These are phyloP conservation scores for Stereocaulon alpinum DNA, from an alignment of 495 filamentous ascomycete genomes.

Conservation along the genomic window DNA sequence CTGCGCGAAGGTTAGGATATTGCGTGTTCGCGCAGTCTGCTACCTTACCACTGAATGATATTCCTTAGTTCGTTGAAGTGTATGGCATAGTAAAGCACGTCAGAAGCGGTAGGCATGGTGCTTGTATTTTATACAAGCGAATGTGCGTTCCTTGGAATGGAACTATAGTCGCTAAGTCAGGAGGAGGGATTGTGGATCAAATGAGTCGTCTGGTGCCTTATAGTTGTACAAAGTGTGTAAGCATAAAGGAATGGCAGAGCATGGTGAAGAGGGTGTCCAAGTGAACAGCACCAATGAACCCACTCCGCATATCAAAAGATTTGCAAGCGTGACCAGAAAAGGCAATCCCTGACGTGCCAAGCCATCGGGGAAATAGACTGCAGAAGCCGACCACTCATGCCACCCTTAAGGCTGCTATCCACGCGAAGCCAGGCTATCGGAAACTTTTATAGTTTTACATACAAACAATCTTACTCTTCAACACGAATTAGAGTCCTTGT, in stretches of 20 bases:
- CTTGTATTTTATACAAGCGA: not conserved
- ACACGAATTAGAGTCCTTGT: not conserved
- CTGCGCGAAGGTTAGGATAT: constrained; percentile 34
- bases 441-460: not conserved
- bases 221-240: not conserved
- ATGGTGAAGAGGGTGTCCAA: not conserved
- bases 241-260: not conserved
- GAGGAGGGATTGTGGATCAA: not conserved
- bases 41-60: constrained; percentile 81
- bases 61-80: constrained; percentile 72
- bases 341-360: not conserved
- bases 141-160: not conserved
- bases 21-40: not conserved
- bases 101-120: constrained; percentile 42
- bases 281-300: constrained; percentile 3
- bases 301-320: constrained; percentile 1
- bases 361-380: not conserved
- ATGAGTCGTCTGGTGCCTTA: not conserved
- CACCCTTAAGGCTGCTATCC: not conserved
- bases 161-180: too few relatives aligned
- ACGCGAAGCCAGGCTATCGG: not conserved
- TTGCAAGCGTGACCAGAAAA: not conserved
- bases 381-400: constrained; percentile 1
- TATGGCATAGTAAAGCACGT: constrained; percentile 62
- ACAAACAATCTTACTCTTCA: not conserved